Conservation (phyloP, 257 asterid genomes). For the Fraxinus excelsior region DNA sequence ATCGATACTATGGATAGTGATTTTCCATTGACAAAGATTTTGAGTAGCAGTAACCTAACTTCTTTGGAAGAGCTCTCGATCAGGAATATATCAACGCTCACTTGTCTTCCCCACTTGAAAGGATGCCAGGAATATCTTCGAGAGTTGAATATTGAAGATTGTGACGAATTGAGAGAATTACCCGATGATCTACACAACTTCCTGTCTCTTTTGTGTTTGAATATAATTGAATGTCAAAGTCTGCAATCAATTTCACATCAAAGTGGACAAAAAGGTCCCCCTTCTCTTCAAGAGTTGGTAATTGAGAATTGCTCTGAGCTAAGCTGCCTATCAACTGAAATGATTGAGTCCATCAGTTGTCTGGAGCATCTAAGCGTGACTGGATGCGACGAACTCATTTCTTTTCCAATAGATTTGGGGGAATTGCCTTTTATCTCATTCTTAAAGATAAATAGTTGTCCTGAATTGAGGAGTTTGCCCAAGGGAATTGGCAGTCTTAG, state of each 20-base stretch:
- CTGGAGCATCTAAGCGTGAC: fast-evolving
- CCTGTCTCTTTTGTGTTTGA: not conserved
- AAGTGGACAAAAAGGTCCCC: not conserved
- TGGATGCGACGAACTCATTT: not conserved
- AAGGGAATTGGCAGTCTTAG: not conserved
- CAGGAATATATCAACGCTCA: not conserved
- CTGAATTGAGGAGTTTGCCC: slow-evolving; percentile 4
- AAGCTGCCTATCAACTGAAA: slow-evolving; percentile 21
- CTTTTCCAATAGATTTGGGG: not conserved
- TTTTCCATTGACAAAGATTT: slow-evolving; percentile 9
- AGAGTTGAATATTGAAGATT: not conserved
- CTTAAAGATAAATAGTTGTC: not conserved
- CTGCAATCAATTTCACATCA: slow-evolving; percentile 9
- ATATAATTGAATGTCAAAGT: not conserved
- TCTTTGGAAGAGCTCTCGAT: not conserved
- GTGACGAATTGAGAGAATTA: not conserved
- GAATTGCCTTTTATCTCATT: not conserved
- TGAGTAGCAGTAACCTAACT: slow-evolving; percentile 16
- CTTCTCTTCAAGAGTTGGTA: not conserved
- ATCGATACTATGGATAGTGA: not conserved
- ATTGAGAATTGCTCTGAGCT: not conserved
- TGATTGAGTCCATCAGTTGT: slow-evolving; percentile 4
- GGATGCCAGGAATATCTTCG: not conserved
- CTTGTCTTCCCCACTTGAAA: slow-evolving; percentile 13
- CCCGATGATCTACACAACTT: not conserved